These are phyloP conservation scores for Entelexis paramagnoliae DNA, from an alignment of 1,139 yeast genomes.

Conservation along the genomic window DNA sequence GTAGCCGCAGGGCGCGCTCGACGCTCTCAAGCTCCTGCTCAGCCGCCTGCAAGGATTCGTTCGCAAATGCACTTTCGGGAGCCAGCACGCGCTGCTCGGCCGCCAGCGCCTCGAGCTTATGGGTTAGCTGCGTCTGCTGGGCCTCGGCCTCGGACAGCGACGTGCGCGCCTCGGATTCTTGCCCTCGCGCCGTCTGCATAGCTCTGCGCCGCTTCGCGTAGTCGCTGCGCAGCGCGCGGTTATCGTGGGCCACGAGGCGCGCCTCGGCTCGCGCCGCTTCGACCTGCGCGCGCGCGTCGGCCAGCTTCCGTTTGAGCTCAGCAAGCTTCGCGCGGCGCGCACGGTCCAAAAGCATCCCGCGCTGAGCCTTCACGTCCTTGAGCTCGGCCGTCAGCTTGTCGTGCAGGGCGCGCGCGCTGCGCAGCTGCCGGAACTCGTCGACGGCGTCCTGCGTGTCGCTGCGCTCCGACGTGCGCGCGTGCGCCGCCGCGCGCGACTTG, in stretches of 20 bases:
- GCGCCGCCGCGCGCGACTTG: slow-evolving; percentile 12
- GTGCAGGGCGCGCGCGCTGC: slow-evolving; percentile 40
- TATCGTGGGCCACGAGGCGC: slow-evolving; percentile 9
- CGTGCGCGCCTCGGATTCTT: slow-evolving; percentile 12
- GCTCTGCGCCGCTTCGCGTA: slow-evolving; percentile 18
- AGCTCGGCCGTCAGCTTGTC: slow-evolving; percentile 13
- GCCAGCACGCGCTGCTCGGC: slow-evolving; percentile 15
- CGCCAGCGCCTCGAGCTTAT: slow-evolving; percentile 9
- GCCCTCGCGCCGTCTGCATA: slow-evolving; percentile 13
- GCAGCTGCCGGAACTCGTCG: slow-evolving; percentile 3
- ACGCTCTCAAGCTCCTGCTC: slow-evolving; percentile 8
- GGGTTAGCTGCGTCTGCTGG: slow-evolving; percentile 13
- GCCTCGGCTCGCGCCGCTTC: slow-evolving; percentile 6
- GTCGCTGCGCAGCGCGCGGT: slow-evolving; percentile 14
- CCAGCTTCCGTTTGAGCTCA: background rate
- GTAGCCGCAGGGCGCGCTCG: slow-evolving; percentile 1
- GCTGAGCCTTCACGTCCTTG: slow-evolving; percentile 4
- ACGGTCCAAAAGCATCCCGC: background rate
- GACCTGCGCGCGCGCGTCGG: slow-evolving; percentile 4
- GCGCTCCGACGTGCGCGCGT: slow-evolving; percentile 16
- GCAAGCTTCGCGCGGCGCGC: slow-evolving; percentile 8
- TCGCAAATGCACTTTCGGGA: slow-evolving; percentile 16
- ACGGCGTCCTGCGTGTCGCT: slow-evolving; percentile 7
- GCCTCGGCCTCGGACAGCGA: slow-evolving; percentile 5
- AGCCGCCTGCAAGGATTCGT: background rate